These are phyloP conservation scores for Eucalyptus decipiens DNA, from an alignment of 345 rosid species.

Conservation along the genomic window DNA sequence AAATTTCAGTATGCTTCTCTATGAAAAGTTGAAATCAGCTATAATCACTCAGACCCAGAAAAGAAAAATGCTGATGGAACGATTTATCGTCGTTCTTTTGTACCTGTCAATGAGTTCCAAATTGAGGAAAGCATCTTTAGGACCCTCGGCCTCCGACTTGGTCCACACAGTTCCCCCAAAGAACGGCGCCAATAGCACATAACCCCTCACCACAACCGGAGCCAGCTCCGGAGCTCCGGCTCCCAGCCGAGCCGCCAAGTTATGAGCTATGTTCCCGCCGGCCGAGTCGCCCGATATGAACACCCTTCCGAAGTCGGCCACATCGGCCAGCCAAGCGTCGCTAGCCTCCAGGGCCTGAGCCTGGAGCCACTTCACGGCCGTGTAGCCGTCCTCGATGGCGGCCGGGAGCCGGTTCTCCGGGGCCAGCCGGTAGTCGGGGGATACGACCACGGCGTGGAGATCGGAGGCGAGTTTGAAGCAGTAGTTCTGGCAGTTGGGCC, in stretches of 20 bases:
- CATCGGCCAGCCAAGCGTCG: conserved; percentile 29
- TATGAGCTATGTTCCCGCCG: conserved; percentile 50
- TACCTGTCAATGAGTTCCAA: conserved; percentile 55
- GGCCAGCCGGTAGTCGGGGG: conserved; percentile 47
- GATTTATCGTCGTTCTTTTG: neutral
- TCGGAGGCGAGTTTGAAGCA: conserved; percentile 29
- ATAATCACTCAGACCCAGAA: neutral
- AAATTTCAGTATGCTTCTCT: neutral
- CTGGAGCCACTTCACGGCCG: conserved; percentile 42
- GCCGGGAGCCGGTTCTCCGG: conserved; percentile 54
- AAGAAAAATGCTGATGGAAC: neutral
- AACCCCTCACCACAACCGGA: conserved; percentile 37
- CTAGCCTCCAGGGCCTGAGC: conserved; percentile 20
- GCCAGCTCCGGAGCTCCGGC: conserved; percentile 22
- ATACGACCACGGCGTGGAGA: conserved; percentile 30
- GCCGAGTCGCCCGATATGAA: conserved; percentile 50
- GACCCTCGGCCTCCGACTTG: conserved; percentile 47
- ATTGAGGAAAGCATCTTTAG: conserved; percentile 45
- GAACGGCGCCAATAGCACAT: conserved; percentile 41
- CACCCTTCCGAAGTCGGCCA: conserved; percentile 34
- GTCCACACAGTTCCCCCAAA: conserved; percentile 36
- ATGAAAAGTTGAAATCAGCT: neutral
- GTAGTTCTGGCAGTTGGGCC: conserved; percentile 51
- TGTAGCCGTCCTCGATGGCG: conserved; percentile 37
- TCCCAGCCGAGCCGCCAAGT: conserved; percentile 31